Evolutionary conservation across 371 early-diverging fungal genomes (phyloP).

Genomic region (Smittium culicis): DNA sequence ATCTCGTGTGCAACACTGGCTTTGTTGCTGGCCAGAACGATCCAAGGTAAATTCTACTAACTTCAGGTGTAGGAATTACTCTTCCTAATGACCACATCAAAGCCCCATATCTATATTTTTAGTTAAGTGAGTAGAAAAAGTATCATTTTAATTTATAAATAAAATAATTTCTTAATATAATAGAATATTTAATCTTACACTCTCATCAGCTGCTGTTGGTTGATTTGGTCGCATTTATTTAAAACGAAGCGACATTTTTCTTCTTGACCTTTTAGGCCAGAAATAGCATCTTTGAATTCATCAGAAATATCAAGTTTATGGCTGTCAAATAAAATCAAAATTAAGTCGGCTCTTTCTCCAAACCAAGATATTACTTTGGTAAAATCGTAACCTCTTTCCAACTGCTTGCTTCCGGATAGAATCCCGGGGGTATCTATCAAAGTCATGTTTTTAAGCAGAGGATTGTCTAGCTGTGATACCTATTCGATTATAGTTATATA

Average conservation of each 20-base stretch:
- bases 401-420: constrained; percentile 71
- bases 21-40: constrained; percentile 64
- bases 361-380: constrained; percentile 72
- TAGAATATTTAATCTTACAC: constrained; percentile 59
- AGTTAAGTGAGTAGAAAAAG: neutral
- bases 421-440: constrained; percentile 82
- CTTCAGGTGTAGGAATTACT: constrained; percentile 77
- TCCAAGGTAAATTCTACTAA: constrained; percentile 69
- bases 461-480: constrained; percentile 56
- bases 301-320: constrained; percentile 81
- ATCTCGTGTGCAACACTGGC: constrained; percentile 42
- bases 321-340: constrained; percentile 72
- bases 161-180: too few relatives aligned
- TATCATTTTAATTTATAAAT: neutral
- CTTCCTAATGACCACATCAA: constrained; percentile 90
- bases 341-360: constrained; percentile 74
- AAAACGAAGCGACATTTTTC: constrained; percentile 73
- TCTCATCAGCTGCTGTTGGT: constrained; percentile 73
- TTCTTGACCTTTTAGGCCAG: constrained; percentile 61
- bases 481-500: too few relatives aligned
- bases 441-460: constrained; percentile 63
- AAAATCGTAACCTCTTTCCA: constrained; percentile 67
- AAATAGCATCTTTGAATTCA: constrained; percentile 73
- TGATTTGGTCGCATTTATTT: constrained; percentile 78
- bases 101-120: constrained; percentile 53